Base-by-base conservation (phyloP, 2,329 filamentous ascomycete genomes). In the Ascochyta rabiei region DNA sequence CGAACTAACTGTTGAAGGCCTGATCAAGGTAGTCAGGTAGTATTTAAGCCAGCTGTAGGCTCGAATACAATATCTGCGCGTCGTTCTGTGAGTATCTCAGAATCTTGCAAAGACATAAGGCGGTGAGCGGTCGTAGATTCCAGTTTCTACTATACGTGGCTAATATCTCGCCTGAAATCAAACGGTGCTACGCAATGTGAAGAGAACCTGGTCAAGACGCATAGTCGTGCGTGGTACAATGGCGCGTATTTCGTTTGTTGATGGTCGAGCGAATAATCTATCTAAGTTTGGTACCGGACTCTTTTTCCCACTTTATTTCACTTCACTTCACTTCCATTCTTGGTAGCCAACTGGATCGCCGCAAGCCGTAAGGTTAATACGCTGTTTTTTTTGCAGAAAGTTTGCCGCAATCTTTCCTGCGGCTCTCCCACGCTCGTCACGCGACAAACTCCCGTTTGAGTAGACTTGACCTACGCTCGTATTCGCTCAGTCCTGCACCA, bases 311-410 rank as follows among this genome's bases (percentile, higher is more conserved):
- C 21, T 23, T 23, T 6, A 6, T 4, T 23, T 23, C 21, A 6
- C 23, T 49, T 40, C 42, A 41, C 48, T 52, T 52, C 42, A 52
- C 41, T 46, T 15, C 23, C 9, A 35, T 7, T 41, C 6, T 6
- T 9, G 9, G 16, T n/a, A 9, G 12, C 35, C 35, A 34, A 21
- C 34, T 7, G 10, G 12, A 10, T 23, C 21, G 15, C 19, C 4
- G 38, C 47, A 30, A 21, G 6, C 6, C n/a, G 8, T 21, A 2
- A 34, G 37, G 6, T 6, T 19, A 21, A 34, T 42, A 38, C 46
- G n/a, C 16, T n/a, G 13, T 28, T 30, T 42, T 42, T 42, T 38
- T 21, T 48, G 9, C 10, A 40, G 9, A 41, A 19, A 15, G 12
- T n/a, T 12, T 33, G 6, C 16, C 18, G 4, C 31, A 3, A 0